Percentiles rank a stretch among this genome's conserved stretches.
phyloP scores from a whole-genome alignment of 2,329 filamentous ascomycete genomes.

The Fusarium nanum region DNA sequence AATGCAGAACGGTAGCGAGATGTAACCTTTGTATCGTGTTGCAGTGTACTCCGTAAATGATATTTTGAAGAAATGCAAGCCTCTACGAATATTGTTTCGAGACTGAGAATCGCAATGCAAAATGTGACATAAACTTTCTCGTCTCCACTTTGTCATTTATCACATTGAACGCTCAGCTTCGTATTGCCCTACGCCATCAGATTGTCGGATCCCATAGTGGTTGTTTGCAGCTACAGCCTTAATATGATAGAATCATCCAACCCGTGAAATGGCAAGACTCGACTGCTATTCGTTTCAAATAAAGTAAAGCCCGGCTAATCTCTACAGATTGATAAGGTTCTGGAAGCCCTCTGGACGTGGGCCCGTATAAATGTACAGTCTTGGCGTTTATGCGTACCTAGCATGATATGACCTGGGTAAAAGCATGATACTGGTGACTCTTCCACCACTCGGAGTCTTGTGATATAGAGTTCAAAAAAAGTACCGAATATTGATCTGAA shows the following conservation, averaged over 20 bases:
- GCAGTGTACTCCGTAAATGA: background rate
- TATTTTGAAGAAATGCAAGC: background rate
- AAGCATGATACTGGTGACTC: background rate
- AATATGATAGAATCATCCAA: background rate
- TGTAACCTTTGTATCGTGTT: background rate
- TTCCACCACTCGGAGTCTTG: background rate
- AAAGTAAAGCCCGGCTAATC: accelerated
- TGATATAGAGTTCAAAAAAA: background rate
- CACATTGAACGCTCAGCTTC: background rate
- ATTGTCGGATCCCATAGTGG: background rate
- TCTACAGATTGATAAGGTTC: background rate
- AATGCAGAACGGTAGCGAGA: background rate
- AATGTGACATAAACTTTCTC: background rate
- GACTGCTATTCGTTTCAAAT: background rate
- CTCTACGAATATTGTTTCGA: background rate
- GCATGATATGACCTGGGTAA: background rate
- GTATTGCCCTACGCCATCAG: too few relatives aligned
- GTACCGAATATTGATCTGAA: background rate
- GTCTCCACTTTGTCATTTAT: background rate
- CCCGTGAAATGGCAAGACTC: background rate
- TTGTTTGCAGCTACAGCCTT: background rate
- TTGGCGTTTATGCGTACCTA: background rate
- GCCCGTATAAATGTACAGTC: too few relatives aligned
- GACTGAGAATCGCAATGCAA: background rate
- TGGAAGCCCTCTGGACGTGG: background rate